phyloP scores from a whole-genome alignment of 306 rosid genomes.

The Inga leiocalycina region DNA sequence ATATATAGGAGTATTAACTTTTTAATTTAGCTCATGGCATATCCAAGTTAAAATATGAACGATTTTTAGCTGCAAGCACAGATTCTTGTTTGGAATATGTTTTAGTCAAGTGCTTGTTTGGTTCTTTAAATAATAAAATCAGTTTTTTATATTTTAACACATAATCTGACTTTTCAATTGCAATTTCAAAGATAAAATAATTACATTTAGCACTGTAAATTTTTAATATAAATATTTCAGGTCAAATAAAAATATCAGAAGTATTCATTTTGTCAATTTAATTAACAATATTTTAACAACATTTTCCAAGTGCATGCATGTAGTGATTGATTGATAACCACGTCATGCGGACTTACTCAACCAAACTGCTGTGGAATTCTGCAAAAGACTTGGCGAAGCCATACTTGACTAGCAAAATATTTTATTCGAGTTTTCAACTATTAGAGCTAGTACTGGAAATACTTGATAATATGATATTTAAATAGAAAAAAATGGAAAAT shows the following conservation, averaged over 20 bases:
- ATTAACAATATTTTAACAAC: not conserved
- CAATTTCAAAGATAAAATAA: not conserved
- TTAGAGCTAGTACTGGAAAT: not conserved
- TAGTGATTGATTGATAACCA: too few species aligned
- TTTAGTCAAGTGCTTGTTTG: too few species aligned
- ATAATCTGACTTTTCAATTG: not conserved
- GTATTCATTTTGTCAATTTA: not conserved
- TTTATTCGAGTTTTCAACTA: not conserved
- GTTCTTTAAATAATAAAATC: not conserved
- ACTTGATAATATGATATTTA: not conserved
- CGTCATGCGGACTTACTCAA: not conserved
- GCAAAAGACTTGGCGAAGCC: not conserved
- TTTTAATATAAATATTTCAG: not conserved
- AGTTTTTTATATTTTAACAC: not conserved
- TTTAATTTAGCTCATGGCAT: too few species aligned
- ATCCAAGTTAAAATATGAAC: too few species aligned
- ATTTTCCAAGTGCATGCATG: not conserved
- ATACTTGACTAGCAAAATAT: not conserved
- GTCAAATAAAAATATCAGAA: not conserved
- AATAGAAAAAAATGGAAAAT: too few species aligned
- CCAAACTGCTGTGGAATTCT: not conserved
- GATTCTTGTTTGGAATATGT: not conserved
- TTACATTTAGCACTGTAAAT: not conserved
- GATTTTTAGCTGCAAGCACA: too few species aligned
- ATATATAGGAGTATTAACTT: too few species aligned